Conservation (phyloP, 2,329 filamentous ascomycete genomes). For the Alternaria novae-zelandiae region DNA sequence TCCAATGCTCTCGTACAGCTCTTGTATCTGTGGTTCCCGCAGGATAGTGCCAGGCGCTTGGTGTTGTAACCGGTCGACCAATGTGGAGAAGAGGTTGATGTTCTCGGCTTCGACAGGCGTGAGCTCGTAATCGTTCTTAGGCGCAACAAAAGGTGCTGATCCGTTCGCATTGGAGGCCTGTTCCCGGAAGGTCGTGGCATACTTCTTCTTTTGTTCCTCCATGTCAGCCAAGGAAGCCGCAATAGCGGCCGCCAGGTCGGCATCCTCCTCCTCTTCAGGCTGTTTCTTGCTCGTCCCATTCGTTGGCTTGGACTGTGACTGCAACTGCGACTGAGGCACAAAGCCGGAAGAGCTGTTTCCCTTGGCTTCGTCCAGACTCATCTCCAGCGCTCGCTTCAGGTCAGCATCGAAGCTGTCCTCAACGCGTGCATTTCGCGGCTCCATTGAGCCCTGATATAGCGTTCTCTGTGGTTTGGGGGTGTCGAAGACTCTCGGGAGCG, state of each 20-base stretch:
- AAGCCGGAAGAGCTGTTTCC: conserved; percentile 74
- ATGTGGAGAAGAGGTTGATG: conserved; percentile 91
- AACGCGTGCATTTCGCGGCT: conserved; percentile 85
- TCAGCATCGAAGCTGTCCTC: conserved; percentile 95
- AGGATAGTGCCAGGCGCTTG: conserved; percentile 95
- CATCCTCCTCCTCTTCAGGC: conserved; percentile 81
- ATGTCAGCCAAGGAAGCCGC: conserved; percentile 94
- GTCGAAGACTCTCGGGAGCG: conserved; percentile 54
- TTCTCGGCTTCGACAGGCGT: conserved; percentile 95
- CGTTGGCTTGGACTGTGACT: conserved; percentile 46
- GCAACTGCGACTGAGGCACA: conserved; percentile 66
- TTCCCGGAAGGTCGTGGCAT: conserved; percentile 82
- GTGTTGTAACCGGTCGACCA: conserved; percentile 93
- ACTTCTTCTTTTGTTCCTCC: conserved; percentile 95
- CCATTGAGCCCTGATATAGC: conserved; percentile 73
- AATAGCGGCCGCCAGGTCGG: conserved; percentile 92
- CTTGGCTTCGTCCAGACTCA: conserved; percentile 95
- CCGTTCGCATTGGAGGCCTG: conserved; percentile 67
- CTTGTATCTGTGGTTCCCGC: conserved; percentile 96
- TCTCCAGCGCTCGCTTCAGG: conserved; percentile 88
- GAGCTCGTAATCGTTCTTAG: conserved; percentile 93
- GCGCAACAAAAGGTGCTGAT: conserved; percentile 58
- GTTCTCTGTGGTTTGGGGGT: conserved; percentile 66
- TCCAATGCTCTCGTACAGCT: conserved; percentile 97
- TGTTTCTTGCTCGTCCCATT: conserved; percentile 46